Base-by-base conservation (phyloP, 345 rosid species). In the Aurinia saxatilis region DNA sequence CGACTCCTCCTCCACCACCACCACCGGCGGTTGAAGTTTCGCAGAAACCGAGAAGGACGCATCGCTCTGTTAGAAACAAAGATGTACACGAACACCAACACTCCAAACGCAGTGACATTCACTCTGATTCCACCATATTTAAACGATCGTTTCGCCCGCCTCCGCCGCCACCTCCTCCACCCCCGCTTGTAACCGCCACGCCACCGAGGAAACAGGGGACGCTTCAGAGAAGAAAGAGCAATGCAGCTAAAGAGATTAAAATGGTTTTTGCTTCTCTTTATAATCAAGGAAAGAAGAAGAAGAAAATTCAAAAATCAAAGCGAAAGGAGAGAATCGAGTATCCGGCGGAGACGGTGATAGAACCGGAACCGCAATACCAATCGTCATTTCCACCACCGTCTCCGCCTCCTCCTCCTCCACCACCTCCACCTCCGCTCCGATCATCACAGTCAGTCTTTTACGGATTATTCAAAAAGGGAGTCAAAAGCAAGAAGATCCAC, bases 191-290 rank as follows among this genome's bases (percentile, higher is more conserved):
- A 1, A 73, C 74, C 0, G 72, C 79, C 3, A 73, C 80, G 4
- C 57, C 81, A 6, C 77, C 77, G 10, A 67, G 64, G 1, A 55
- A 56, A 55, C 66, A 50, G 17, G 75, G 46, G 45, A 85, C 70
- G 41, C 39, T 57, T 39, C 81, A 79, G 63, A 79, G 95, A 48
- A 82, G 81, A 71, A 87, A 72, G 63, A 85, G 80, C 38, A 85
- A 73, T 63, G 82, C 95, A 12, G 82, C 87, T 1, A 80, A 73
- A 76, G 97, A 90, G 80, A 75, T 90, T 44, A 84, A 78, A 77
- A 78, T 73, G 88, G 93, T 68, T 10, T 67, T 90, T 1, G 77
- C 85, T 50, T 79, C 95, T 11, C 61, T 87, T 23, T 68, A 77
- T 34, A 73, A 80, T 60, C 85, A 80, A 64, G 76, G 81, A 37